A percentile compares a stretch with the other conserved stretches of the same genome.
Evolutionary conservation across 169 alveolate genomes (phyloP).

Genomic region (Eimeria falciformis): DNA sequence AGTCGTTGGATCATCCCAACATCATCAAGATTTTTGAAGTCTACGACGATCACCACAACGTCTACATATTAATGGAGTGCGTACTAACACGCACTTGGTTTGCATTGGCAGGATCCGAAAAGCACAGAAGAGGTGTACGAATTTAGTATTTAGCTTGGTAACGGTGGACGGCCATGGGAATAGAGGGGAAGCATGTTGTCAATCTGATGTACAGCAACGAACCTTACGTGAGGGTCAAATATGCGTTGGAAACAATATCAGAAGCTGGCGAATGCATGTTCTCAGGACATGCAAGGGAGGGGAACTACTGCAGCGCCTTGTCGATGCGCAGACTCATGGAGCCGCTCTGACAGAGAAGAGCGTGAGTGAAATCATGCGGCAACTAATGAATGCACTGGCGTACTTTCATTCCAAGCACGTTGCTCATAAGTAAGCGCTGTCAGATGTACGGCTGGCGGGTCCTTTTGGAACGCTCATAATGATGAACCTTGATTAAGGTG

Average conservation of each 20-base stretch:
- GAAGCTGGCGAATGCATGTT: not conserved
- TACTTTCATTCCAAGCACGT: slow-evolving; percentile 95
- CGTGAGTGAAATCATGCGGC: slow-evolving; percentile 89
- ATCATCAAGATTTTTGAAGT: slow-evolving; percentile 91
- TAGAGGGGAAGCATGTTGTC: no score
- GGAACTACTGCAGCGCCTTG: slow-evolving; percentile 95
- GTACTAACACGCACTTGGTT: not conserved
- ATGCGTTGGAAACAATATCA: no score
- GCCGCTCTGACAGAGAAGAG: slow-evolving; percentile 43
- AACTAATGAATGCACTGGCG: slow-evolving; percentile 94
- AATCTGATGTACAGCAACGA: no score
- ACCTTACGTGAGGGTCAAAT: no score
- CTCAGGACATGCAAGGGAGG: slow-evolving; percentile 93
- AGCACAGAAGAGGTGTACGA: not conserved
- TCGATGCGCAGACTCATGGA: slow-evolving; percentile 76
- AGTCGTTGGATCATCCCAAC: slow-evolving; percentile 93
- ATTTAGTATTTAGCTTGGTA: not conserved
- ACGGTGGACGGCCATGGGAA: no score
- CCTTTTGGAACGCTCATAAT: not conserved
- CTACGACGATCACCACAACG: slow-evolving; percentile 89
- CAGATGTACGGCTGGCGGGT: not conserved
- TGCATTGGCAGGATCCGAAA: not conserved
- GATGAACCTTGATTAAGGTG: no score
- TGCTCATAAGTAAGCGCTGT: slow-evolving; percentile 85
- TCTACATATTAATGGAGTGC: slow-evolving; percentile 90